Evolutionary conservation across 345 rosid species (phyloP).

Genomic region (Abelmoschus esculentus): DNA sequence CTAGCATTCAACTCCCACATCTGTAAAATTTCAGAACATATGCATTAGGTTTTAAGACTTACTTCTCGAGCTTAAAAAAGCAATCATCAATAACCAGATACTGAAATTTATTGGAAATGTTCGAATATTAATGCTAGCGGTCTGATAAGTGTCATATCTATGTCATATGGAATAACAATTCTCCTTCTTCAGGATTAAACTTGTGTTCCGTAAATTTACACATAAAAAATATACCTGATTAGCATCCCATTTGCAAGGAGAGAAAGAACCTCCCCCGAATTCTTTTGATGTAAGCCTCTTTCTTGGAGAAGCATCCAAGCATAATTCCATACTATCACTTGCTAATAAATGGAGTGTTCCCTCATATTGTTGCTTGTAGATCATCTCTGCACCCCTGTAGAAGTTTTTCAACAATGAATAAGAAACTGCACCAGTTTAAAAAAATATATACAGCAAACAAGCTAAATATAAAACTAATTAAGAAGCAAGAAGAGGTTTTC

Average conservation of each 20-base stretch:
- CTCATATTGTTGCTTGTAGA: constrained; percentile 29
- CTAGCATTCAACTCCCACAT: constrained; percentile 66
- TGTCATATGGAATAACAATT: too few relatives aligned
- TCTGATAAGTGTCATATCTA: background rate
- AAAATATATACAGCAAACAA: background rate
- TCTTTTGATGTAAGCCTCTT: constrained; percentile 63
- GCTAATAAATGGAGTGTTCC: constrained; percentile 46
- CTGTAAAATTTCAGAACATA: constrained; percentile 26
- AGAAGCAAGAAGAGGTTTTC: constrained; percentile 41
- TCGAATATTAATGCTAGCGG: background rate
- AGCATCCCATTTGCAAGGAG: constrained; percentile 59
- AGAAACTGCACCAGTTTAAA: constrained; percentile 1
- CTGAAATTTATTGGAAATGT: background rate
- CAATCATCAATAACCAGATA: background rate
- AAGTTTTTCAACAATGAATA: constrained; percentile 9
- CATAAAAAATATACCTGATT: constrained; percentile 55
- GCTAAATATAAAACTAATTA: constrained; percentile 22
- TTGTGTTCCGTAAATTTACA: background rate
- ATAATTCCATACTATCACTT: constrained; percentile 43
- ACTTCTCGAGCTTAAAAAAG: background rate
- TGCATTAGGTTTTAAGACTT: constrained; percentile 2
- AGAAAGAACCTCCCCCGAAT: constrained; percentile 44
- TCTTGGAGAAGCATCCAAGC: constrained; percentile 69
- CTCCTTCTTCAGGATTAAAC: too few relatives aligned
- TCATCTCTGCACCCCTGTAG: constrained; percentile 48